Evolutionary conservation across 805 yeast species (phyloP).

Genomic region (Tetrapisispora pingtungensis): DNA sequence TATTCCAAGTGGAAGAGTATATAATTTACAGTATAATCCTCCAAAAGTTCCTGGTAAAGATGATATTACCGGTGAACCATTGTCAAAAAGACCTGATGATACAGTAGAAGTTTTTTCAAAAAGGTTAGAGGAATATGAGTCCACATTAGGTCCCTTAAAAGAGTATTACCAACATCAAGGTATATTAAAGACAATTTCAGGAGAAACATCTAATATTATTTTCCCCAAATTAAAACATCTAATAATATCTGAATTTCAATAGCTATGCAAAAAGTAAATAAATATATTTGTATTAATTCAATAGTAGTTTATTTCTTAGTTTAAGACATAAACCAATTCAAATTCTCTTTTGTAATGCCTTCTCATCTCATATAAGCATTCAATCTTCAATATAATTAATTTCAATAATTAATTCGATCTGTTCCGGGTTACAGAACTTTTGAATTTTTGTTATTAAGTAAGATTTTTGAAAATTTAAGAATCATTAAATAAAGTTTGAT

Average conservation of each 20-base stretch:
- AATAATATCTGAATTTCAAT: conserved; percentile 28
- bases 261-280: background rate
- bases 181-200: conserved; percentile 48
- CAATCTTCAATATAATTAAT: too few relatives aligned
- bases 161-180: conserved; percentile 45
- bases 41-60: conserved; percentile 75
- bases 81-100: conserved; percentile 75
- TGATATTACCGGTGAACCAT: conserved; percentile 82
- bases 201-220: conserved; percentile 76
- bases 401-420: too few relatives aligned
- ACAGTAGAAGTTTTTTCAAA: conserved; percentile 60
- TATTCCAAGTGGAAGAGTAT: conserved; percentile 73
- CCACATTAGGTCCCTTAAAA: conserved; percentile 52
- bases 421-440: background rate
- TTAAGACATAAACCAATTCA: too few relatives aligned
- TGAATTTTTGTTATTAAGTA: too few relatives aligned
- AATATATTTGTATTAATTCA: too few relatives aligned
- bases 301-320: too few relatives aligned
- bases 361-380: too few relatives aligned
- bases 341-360: too few relatives aligned
- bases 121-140: conserved; percentile 54
- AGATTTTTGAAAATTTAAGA: too few relatives aligned
- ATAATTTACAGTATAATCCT: conserved; percentile 79
- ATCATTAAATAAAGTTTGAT: too few relatives aligned
- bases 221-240: conserved; percentile 54